Evolutionary conservation across 495 filamentous ascomycete species (phyloP).

Genomic region (Penicillium desertorum): DNA sequence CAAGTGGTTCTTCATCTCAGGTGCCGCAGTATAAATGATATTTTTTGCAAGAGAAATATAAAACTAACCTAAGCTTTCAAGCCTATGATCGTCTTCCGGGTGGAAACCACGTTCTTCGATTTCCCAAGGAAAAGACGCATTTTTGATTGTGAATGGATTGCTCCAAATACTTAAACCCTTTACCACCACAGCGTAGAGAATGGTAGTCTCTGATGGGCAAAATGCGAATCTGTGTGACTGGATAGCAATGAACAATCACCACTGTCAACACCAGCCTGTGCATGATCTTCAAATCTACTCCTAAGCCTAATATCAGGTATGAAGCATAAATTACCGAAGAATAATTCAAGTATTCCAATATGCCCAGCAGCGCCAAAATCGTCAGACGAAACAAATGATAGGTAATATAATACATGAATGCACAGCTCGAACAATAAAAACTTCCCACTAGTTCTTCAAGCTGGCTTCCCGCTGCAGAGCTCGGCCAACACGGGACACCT

Average conservation of each 20-base stretch:
- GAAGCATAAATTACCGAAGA: neutral
- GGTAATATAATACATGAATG: constrained; percentile 34
- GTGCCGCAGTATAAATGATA: constrained; percentile 74
- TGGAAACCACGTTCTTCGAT: neutral
- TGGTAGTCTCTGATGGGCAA: neutral
- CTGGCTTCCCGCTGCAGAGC: constrained; percentile 77
- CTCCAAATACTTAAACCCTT: neutral
- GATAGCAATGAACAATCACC: neutral
- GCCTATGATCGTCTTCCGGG: constrained; percentile 9
- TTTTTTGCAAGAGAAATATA: constrained; percentile 19
- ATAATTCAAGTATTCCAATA: constrained; percentile 2
- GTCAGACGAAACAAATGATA: constrained; percentile 12
- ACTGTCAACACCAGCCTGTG: neutral
- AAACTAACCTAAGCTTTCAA: constrained; percentile 14
- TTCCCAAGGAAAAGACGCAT: neutral
- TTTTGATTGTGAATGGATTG: constrained; percentile 2
- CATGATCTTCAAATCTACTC: neutral
- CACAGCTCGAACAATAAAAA: constrained; percentile 24
- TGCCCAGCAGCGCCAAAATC: constrained; percentile 11
- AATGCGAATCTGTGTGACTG: neutral
- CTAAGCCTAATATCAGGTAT: neutral
- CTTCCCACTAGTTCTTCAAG: constrained; percentile 46
- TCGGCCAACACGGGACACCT: constrained; percentile 87
- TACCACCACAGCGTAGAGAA: constrained; percentile 1
- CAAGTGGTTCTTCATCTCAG: constrained; percentile 99